Evolutionary conservation across 2,329 filamentous ascomycete genomes (phyloP), one percentile per base, ranked within the genome.

Genomic region (Thyridium curvatum): DNA sequence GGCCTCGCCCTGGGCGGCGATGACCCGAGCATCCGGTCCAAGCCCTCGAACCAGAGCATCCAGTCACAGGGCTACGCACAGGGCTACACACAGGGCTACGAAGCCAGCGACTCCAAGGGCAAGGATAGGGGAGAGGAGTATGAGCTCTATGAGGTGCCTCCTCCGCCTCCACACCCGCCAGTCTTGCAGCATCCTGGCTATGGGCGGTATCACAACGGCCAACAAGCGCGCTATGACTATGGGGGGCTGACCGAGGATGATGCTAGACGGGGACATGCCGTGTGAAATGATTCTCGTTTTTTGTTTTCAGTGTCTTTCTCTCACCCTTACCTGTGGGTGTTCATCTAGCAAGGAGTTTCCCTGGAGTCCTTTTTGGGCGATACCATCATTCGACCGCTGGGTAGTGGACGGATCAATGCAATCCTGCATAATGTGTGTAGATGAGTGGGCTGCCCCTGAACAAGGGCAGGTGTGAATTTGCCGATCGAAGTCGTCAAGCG

Each of bases 141-240:
- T 38, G 73, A 77, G 56, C 55, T 76, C 52, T 60, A 66, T 21
- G 59, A 68, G 39, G 69, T 72, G 1, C 9, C 26, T 14, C 17
- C 12, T 32, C 18, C 3, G 35, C 35, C 35, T 34, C 53, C 37
- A 43, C 44, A 64, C 36, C 58, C 68, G 4, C 69, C 71, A 0
- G 53, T 66, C 17, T 51, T 74, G 31, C 58, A 59, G 17, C 71
- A 73, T 37, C 70, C 70, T 0, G 70, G 68, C 1, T 65, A 68
- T 34, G 66, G 69, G 13, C 59, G 68, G 42, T 53, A 60, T 18
- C 13, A 32, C 30, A n/a, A 13, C 13, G 8, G 13, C 13, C 30
- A 32, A 12, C 18, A 30, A 12, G 30, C 30, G 10, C 30, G 35
- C 3, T 42, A 41, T 17, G 40, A 34, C 3, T 42, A 41, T 17